Evolutionary conservation across 1,139 yeast genomes (phyloP), one percentile per base, ranked within the genome.

Genomic region (Suhomyces bokatorum): DNA sequence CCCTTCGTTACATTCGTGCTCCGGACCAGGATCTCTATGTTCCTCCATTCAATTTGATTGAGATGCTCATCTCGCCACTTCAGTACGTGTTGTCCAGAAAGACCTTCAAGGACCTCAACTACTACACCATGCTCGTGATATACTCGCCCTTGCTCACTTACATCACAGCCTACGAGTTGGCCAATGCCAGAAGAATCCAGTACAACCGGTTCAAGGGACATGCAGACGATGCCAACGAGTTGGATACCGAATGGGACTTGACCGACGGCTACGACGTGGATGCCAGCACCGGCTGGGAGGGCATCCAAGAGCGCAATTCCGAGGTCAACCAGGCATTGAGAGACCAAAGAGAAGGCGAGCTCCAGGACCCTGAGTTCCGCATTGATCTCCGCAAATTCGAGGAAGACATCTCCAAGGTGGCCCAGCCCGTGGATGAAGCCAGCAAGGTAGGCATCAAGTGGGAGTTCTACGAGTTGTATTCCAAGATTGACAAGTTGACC

Each of bases 21-120:
- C 97, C 96, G 0, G 97, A 89, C 66, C 84, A 82, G 47, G 83
- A 86, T 57, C 87, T 88, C 37, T 89, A 82, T 60, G 91, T 88
- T 27, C 95, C 97, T 6, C 97, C 97, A 7, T 74, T 88, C 50
- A 89, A 89, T 60, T 62, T 89, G 53, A 66, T 89, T 48, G 97
- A 89, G 61, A 40, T 83, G 3, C 40, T 75, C 3, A 59, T 84
- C 11, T 44, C 56, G 32, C 78, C 78, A 8, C 43, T 72, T 3
- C 42, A 63, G 59, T 57, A 69, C 62, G 24, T 70, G 10, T 31
- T 66, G 14, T 55, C 66, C 26, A 55, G 48, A 24, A 55, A 52
- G 8, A 59, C 66, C 35, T 70, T 62, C 59, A 63, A 63, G 39
- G 51, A 55, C 2, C 36, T 83, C 39, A 80, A 77, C 50, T 70